These are phyloP conservation scores for Arxiozyma slooffiae DNA, from an alignment of 1,139 yeast genomes.

Conservation along the genomic window DNA sequence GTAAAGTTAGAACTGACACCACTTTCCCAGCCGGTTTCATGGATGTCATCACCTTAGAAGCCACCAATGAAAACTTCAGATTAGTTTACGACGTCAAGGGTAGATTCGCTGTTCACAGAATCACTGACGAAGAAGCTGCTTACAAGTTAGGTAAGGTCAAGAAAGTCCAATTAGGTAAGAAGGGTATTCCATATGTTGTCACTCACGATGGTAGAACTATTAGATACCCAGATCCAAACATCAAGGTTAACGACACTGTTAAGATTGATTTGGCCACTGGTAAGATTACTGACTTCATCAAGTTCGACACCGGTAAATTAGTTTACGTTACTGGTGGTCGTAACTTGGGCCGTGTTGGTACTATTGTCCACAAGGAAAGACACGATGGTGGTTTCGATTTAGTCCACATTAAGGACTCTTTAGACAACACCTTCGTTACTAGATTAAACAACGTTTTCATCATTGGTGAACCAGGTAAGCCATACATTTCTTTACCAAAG, in stretches of 20 bases:
- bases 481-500: conserved; percentile 96
- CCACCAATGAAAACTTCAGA: conserved; percentile 99
- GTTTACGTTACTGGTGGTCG: conserved; percentile 99
- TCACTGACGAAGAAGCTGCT: conserved; percentile 94
- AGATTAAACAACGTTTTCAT: conserved; percentile 95
- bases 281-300: conserved; percentile 83
- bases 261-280: conserved; percentile 94
- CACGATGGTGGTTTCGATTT: conserved; percentile 99
- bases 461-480: conserved; percentile 97
- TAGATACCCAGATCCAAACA: conserved; percentile 97
- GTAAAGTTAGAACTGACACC: conserved; percentile 97
- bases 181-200: conserved; percentile 94
- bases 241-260: conserved; percentile 95
- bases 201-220: conserved; percentile 99
- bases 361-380: conserved; percentile 94
- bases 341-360: conserved; percentile 99
- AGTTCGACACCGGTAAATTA: conserved; percentile 91
- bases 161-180: conserved; percentile 96
- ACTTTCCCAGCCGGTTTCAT: conserved; percentile 99
- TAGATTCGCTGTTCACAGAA: conserved; percentile 98
- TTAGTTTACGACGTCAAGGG: conserved; percentile 96
- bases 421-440: conserved; percentile 97
- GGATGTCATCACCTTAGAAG: conserved; percentile 95
- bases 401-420: conserved; percentile 95
- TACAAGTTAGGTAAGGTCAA: conserved; percentile 97